Conservation (phyloP, 176 grass and related monocot genomes). For the Metroxylon sagu region DNA sequence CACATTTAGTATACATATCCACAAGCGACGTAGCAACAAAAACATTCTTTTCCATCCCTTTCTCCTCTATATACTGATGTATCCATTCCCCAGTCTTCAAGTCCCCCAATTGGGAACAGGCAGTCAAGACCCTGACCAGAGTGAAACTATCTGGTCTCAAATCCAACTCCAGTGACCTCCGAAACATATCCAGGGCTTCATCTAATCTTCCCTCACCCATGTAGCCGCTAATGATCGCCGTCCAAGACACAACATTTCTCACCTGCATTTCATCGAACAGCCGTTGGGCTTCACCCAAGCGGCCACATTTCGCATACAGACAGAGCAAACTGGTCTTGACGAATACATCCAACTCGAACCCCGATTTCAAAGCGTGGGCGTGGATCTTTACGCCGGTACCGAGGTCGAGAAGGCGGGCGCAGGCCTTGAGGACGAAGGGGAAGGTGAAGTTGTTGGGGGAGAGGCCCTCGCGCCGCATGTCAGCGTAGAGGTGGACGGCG, state of each 20-base stretch:
- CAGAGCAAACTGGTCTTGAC: conserved; percentile 49
- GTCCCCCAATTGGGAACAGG: conserved; percentile 37
- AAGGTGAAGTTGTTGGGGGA: conserved; percentile 43
- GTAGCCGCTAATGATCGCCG: conserved; percentile 54
- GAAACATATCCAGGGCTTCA: conserved; percentile 6
- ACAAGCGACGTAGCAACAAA: conserved; percentile 44
- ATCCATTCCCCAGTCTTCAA: conserved; percentile 28
- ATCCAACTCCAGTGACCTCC: conserved; percentile 14
- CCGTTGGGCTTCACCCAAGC: conserved; percentile 2
- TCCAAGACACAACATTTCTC: conserved; percentile 48
- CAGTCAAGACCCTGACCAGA: conserved; percentile 33
- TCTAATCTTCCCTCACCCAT: conserved; percentile 16
- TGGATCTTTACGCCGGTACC: conserved; percentile 32
- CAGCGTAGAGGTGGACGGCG: conserved; percentile 25
- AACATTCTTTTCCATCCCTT: conserved; percentile 19
- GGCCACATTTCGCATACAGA: conserved; percentile 42
- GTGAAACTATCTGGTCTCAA: conserved; percentile 45
- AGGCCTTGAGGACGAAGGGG: conserved; percentile 43
- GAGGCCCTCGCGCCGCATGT: conserved; percentile 17
- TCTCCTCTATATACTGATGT: conserved; percentile 16
- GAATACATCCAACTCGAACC: conserved; percentile 27
- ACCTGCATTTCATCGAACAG: conserved; percentile 58
- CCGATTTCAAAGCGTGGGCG: conserved; percentile 37
- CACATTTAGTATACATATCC: conserved; percentile 52
- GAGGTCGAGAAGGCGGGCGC: conserved; percentile 37